phyloP scores from a whole-genome alignment of 768 basidiomycete genomes.

The Termitomyces heimii region DNA sequence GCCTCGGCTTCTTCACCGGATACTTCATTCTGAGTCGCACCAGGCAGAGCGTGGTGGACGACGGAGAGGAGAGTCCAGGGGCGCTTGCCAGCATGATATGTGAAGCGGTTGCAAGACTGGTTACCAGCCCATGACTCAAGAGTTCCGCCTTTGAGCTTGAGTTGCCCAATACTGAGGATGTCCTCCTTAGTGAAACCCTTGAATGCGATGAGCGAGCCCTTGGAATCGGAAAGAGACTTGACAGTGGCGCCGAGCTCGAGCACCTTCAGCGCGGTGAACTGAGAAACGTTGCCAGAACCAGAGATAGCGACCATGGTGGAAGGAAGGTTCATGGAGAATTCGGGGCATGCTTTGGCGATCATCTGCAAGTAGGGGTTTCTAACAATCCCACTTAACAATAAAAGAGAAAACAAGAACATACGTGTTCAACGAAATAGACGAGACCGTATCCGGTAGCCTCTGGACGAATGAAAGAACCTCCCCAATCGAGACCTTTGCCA shows the following conservation, averaged over 20 bases:
- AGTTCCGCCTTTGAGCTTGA: conserved; percentile 51
- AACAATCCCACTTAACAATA: background rate
- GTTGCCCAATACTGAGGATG: conserved; percentile 41
- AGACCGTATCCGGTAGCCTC: conserved; percentile 72
- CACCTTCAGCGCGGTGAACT: conserved; percentile 70
- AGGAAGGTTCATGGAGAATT: conserved; percentile 19
- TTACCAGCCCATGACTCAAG: conserved; percentile 31
- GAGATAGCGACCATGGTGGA: conserved; percentile 50
- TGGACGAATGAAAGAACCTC: conserved; percentile 68
- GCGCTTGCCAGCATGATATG: conserved; percentile 49
- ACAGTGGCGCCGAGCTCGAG: conserved; percentile 71
- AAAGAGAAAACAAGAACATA: conserved; percentile 19
- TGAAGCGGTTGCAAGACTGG: conserved; percentile 30
- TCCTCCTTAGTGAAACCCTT: conserved; percentile 54
- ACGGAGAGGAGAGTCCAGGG: conserved; percentile 61
- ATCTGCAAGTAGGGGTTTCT: conserved; percentile 27
- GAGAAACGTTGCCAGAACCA: conserved; percentile 72
- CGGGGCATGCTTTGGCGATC: conserved; percentile 6
- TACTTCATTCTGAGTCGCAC: conserved; percentile 69
- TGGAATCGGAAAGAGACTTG: conserved; percentile 69
- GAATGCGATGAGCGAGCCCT: conserved; percentile 56
- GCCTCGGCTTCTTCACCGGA: conserved; percentile 64
- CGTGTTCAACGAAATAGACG: conserved; percentile 72
- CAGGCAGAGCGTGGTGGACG: conserved; percentile 62
- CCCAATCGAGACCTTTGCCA: conserved; percentile 64